Evolutionary conservation across 163 green algal genomes (phyloP).

Genomic region (Chlorella variabilis): DNA sequence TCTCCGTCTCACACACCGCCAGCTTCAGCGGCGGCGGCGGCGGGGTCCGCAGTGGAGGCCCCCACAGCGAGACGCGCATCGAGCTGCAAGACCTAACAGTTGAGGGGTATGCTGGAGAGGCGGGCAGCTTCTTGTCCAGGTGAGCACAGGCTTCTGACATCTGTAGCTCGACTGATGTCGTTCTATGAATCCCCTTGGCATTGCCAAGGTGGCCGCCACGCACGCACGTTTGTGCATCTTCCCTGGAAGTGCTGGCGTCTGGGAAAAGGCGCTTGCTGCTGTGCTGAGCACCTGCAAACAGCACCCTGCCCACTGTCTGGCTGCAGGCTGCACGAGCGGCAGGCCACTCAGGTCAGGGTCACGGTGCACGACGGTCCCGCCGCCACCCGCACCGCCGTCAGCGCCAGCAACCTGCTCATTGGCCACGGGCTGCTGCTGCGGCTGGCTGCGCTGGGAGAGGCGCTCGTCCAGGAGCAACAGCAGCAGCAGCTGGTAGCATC

Average conservation of each 20-base stretch:
- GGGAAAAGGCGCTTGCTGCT: too few species aligned
- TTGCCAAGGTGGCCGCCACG: too few species aligned
- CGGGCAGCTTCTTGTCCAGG: conserved; percentile 55
- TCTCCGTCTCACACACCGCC: not conserved
- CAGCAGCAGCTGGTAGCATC: not conserved
- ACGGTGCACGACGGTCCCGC: not conserved
- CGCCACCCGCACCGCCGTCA: conserved; percentile 38
- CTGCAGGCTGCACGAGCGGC: conserved; percentile 36
- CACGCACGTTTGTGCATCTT: too few species aligned
- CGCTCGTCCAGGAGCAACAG: not conserved
- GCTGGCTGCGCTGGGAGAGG: conserved; percentile 32
- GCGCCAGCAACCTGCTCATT: conserved; percentile 52
- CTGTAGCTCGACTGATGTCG: too few species aligned
- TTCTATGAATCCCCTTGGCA: too few species aligned
- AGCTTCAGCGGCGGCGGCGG: not conserved
- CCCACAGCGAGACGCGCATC: conserved; percentile 1
- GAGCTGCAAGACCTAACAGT: conserved; percentile 26
- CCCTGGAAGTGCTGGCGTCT: too few species aligned
- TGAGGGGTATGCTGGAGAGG: conserved; percentile 44
- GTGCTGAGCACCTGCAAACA: too few species aligned
- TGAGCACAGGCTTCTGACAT: not conserved
- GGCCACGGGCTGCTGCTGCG: conserved; percentile 56
- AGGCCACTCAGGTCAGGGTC: conserved; percentile 19
- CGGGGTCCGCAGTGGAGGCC: not conserved
- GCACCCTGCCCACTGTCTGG: not conserved